Conservation (phyloP, 169 alveolate genomes). For the Plasmodium billcollinsi region DNA sequence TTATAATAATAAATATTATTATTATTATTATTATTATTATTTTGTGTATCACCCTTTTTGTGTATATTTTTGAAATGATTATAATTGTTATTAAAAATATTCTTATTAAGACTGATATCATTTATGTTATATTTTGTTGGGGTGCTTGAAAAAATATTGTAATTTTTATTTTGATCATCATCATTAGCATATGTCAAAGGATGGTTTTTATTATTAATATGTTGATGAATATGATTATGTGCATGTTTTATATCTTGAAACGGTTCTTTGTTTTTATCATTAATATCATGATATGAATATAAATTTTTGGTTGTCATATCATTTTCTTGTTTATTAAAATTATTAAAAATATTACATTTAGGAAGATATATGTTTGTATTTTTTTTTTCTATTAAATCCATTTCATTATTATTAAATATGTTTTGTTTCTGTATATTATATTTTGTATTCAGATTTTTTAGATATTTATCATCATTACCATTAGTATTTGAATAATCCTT, state of each 20-base stretch:
- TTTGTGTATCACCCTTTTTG: background rate
- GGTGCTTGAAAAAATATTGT: background rate
- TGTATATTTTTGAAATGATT: background rate
- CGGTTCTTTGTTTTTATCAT: background rate
- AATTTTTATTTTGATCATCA: background rate
- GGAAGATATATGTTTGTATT: background rate
- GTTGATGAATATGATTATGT: background rate
- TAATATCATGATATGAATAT: background rate
- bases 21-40: background rate
- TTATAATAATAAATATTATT: background rate
- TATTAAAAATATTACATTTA: conserved; percentile 1
- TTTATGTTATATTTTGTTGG: background rate
- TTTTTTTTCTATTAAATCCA: background rate
- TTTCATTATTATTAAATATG: background rate
- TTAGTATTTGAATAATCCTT: no score
- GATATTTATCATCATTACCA: background rate
- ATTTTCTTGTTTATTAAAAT: background rate
- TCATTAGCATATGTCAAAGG: background rate
- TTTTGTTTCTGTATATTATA: background rate
- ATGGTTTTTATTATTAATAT: background rate
- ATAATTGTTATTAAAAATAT: background rate
- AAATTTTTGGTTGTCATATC: background rate
- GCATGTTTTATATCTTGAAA: background rate
- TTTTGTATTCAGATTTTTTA: background rate
- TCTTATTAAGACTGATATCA: background rate